Percentiles rank a stretch among this genome's conserved stretches.
These are phyloP conservation scores for Remersonia thermophila DNA, from an alignment of 2,329 filamentous ascomycete species.

Conservation along the genomic window DNA sequence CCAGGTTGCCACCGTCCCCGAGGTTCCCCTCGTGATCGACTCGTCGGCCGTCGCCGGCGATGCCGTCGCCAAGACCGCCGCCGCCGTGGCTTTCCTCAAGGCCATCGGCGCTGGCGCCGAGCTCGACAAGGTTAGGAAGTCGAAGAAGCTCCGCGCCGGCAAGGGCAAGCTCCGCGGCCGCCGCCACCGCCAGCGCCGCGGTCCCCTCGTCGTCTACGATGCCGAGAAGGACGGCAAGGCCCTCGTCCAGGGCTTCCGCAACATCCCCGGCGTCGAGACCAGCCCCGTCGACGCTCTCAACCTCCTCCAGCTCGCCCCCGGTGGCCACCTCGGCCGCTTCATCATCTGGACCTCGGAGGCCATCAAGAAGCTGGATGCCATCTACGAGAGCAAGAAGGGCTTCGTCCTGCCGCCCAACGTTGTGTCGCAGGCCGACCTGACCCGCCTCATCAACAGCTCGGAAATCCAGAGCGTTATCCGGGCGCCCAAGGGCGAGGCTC, in stretches of 20 bases:
- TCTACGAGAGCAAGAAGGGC: constrained; percentile 99
- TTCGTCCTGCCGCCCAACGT: constrained; percentile 91
- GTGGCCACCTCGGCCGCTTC: constrained; percentile 98
- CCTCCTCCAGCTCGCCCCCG: constrained; percentile 97
- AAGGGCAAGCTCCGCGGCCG: constrained; percentile 98
- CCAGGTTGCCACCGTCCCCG: constrained; percentile 80
- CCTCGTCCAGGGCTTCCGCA: constrained; percentile 90
- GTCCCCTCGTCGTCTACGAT: constrained; percentile 96
- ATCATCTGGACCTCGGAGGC: constrained; percentile 97
- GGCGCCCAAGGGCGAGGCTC: constrained; percentile 77
- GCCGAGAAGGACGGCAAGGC: constrained; percentile 90
- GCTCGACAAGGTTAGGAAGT: constrained; percentile 88
- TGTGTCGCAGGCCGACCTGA: constrained; percentile 87
- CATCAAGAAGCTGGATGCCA: constrained; percentile 89
- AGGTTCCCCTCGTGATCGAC: constrained; percentile 94
- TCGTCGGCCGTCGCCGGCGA: constrained; percentile 74
- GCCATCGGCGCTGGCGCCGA: constrained; percentile 82
- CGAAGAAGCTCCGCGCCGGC: constrained; percentile 92
- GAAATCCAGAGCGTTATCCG: constrained; percentile 95
- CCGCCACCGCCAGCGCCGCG: constrained; percentile 93
- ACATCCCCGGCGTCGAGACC: constrained; percentile 97
- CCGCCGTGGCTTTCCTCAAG: constrained; percentile 76
- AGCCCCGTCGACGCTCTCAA: constrained; percentile 87
- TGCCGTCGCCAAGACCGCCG: constrained; percentile 76
- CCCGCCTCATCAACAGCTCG: constrained; percentile 97